Base-by-base conservation (phyloP, 345 rosid species). In the Trapa incisa region DNA sequence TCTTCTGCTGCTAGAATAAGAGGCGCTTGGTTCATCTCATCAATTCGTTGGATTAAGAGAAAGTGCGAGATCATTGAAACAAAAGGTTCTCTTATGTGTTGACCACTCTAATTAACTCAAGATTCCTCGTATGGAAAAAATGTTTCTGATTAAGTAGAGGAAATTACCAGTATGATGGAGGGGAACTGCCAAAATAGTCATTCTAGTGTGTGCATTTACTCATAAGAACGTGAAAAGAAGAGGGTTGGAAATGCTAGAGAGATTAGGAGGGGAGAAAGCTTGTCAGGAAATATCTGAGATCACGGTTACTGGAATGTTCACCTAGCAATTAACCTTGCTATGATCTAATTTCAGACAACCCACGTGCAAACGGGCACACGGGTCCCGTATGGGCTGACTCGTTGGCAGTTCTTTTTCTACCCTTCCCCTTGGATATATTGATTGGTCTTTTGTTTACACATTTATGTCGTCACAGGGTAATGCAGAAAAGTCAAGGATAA, bases 401-500 rank as follows among this genome's bases (percentile, higher is more conserved):
- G 13, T 32, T 12, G 13, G 33, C 38, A 29, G 43, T 53, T 12
- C 7, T 52, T 35, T 5, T 61, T 37, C 64, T 0, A 9, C 16
- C 2, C 3, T 5, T 35, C 2, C 36, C 22, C 45, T 14, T 37
- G 47, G 38, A 38, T 42, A 6, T 7, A 58, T 65, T 7, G 52
- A 17, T 41, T 65, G 52, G 67, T 65, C 16, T 37, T 16, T n/a
- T 33, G 32, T 61, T 5, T 63, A 37, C 36, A 29, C 1, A 42
- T 3, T 38, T 13, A 6, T 17, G 68, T 42, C 45, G 50, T 58
- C 67, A 65, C 70, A 91, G 98, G 84, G 96, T 10, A 88, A 89
- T 75, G 96, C 98, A 16, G 98, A 89, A 82, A 86, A 81, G 83
- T 84, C 98, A 69, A 88, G 93, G 69, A 85, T 92, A 60, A 74